Base-by-base conservation (phyloP, 2,329 filamentous ascomycete genomes). In the Alternaria postmessia region DNA sequence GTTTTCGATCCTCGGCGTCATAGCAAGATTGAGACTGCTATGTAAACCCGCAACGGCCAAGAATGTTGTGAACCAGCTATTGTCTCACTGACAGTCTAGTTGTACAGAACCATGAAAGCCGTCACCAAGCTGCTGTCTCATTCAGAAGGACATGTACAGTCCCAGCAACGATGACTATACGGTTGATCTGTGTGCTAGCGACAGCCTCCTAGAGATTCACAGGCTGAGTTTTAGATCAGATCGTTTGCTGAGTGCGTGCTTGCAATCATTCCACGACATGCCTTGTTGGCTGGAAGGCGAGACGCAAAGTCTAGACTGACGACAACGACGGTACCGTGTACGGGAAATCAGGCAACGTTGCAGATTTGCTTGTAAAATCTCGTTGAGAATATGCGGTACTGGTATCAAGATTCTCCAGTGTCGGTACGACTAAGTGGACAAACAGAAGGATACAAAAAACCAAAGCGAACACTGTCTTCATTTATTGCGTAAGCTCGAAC, bases 191-290 rank as follows among this genome's bases (percentile, higher is more conserved):
- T 26, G 7, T 7, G 24, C 24, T 0, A 26, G 24, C 24, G 24
- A 26, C 24, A 26, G 24, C 24, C 24, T 26, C 7, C 24, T 26
- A 68, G 16, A 14, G 78, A 66, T 78, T 63, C 8, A 54, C 54
- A 12, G 79, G 76, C 63, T 82, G 80, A n/a, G 0, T 75, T 68
- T 53, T 82, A 73, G 60, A 83, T 82, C 20, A 83, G 72, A 11
- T 76, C 74, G 53, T 81, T 75, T 30, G 80, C 80, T 3, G 80
- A 81, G 59, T 79, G 81, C 24, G 77, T 77, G 42, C 80, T 80
- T 65, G 81, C 82, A 69, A 83, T 81, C 38, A 83, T 82, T 5
- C 80, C 80, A 62, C 80, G 78, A 54, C 81, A 81, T 6, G 80
- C 78, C 73, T 80, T 80, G 58, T 80, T 65, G 82, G 80, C 71